Conservation (phyloP, 2,329 filamentous ascomycete genomes). For the Sarocladiaceae sp. region DNA sequence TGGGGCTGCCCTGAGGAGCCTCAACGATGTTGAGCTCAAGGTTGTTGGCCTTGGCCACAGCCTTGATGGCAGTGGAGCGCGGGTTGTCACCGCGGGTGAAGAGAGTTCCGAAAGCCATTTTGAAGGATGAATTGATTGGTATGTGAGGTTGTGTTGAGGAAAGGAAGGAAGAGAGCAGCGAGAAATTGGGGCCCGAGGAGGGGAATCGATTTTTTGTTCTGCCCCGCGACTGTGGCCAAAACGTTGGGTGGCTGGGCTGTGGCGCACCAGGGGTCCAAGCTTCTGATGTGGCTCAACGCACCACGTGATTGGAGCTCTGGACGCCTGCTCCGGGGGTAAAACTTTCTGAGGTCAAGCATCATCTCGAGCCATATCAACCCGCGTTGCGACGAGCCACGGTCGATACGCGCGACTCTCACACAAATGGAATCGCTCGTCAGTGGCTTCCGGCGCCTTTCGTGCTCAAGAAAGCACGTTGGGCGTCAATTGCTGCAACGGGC, state of each 20-base stretch:
- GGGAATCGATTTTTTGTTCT: conserved; percentile 29
- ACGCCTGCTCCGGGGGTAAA: neutral
- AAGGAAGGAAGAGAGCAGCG: conserved; percentile 10
- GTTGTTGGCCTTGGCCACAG: conserved; percentile 95
- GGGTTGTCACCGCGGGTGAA: conserved; percentile 80
- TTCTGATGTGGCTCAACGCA: neutral
- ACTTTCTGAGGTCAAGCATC: neutral
- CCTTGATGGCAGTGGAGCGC: conserved; percentile 83
- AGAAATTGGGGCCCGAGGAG: conserved; percentile 13
- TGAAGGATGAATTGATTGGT: conserved; percentile 36
- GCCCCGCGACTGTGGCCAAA: conserved; percentile 11
- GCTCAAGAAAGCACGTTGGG: conserved; percentile 22
- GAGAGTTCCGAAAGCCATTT: conserved; percentile 96
- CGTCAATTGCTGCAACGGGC: conserved; percentile 24
- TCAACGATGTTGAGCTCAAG: conserved; percentile 85
- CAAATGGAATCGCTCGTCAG: conserved; percentile 30
- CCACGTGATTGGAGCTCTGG: conserved; percentile 9
- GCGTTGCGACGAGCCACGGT: conserved; percentile 3
- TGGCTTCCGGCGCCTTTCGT: conserved; percentile 31
- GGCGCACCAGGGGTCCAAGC: conserved; percentile 8
- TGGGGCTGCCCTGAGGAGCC: conserved; percentile 61
- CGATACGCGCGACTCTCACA: neutral
- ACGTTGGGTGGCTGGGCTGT: conserved; percentile 9
- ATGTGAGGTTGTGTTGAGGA: conserved; percentile 22
- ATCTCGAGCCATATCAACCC: neutral